Base-by-base conservation (phyloP, 2,329 filamentous ascomycete species). In the Capronia coronata region DNA sequence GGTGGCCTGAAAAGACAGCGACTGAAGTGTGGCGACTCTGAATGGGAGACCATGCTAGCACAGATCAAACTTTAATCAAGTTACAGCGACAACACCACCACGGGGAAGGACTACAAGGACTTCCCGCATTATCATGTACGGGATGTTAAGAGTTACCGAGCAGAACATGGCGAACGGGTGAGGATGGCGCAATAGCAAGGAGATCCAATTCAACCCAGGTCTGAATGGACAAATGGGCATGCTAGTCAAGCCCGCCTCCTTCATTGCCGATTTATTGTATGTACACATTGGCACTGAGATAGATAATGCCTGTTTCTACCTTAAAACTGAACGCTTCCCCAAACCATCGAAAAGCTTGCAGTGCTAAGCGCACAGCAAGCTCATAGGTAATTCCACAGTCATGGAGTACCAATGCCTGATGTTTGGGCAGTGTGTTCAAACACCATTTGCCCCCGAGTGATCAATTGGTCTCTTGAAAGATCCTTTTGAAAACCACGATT, bases 141-240 rank as follows among this genome's bases (percentile, higher is more conserved):
- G 43, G 27, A 46, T 46, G 35, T 37, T 50, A 41, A 50, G 42
- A 25, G 25, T 46, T 30, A 41, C 42, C 21, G 32, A 49, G 14
- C 34, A 19, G 7, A 18, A 46, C 25, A 46, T 27, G 19, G 22
- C 19, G 22, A 30, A 41, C 35, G 19, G 46, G 32, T 19, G 16
- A 40, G 46, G 21, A 52, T 52, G 46, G 46, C 34, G 25, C 38
- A 32, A 14, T 21, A 22, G 29, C 3, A 32, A n/a, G 29, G 7
- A n/a, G 11, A 32, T 32, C 29, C 7, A 32, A 11, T 11, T 6
- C 7, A 3, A 3, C 10, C 38, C 14, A 29, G 7, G 22, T 38
- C 44, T 23, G 46, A 29, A 46, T 43, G 19, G 19, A n/a, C 22
- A 10, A n/a, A 25, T 10, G 9, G 11, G 13, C 16, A 23, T n/a